Percentiles rank a stretch among this genome's conserved stretches.
phyloP scores from a whole-genome alignment of 163 green algal species.

The Smithsoniella earleae region DNA sequence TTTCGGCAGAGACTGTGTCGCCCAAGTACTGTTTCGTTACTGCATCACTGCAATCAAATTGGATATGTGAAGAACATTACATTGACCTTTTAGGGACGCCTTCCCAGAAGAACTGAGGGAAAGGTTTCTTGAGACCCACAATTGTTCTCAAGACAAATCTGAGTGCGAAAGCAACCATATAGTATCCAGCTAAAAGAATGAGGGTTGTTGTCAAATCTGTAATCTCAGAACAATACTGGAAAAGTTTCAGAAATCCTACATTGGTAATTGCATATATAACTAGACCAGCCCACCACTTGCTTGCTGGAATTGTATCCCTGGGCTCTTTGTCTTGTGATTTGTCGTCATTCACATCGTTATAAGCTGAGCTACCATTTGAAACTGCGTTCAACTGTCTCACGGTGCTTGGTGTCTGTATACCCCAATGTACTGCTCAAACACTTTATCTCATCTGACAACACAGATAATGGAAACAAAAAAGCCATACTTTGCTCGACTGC shows the following conservation, averaged over 20 bases:
- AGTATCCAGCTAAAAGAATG: neutral
- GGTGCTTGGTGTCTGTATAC: neutral
- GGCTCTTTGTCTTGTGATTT: conserved; percentile 1
- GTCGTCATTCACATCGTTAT: neutral
- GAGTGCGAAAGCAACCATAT: conserved; percentile 1
- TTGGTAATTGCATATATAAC: conserved; percentile 15
- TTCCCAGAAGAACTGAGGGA: conserved; percentile 25
- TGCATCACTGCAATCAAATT: too few relatives aligned
- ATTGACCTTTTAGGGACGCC: neutral
- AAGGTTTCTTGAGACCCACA: neutral
- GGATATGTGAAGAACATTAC: neutral
- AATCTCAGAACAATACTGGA: neutral
- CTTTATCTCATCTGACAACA: neutral
- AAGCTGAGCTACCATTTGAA: neutral
- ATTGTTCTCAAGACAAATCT: neutral
- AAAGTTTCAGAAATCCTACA: conserved; percentile 4
- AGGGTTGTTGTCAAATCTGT: neutral
- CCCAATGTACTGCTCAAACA: too few relatives aligned
- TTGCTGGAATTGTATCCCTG: conserved; percentile 6
- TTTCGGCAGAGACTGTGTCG: too few relatives aligned
- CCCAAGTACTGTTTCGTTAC: too few relatives aligned
- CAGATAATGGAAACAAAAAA: neutral
- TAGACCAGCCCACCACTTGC: neutral
- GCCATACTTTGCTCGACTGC: neutral
- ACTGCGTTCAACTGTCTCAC: neutral